These are phyloP conservation scores for Fusarium pilosicola DNA, from an alignment of 2,329 filamentous ascomycete genomes.

Conservation along the genomic window DNA sequence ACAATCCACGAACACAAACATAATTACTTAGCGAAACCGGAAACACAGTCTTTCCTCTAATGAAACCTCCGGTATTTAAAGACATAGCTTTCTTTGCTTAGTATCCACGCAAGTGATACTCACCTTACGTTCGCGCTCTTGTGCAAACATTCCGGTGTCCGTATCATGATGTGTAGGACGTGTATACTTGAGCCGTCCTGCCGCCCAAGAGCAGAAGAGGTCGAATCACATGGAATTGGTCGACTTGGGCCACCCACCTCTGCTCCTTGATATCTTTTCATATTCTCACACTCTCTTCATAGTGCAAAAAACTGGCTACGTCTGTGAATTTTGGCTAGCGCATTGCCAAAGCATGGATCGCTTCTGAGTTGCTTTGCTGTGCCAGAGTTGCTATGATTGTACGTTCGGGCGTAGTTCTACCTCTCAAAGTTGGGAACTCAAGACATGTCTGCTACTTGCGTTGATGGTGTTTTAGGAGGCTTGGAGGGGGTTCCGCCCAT, in stretches of 20 bases:
- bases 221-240: not conserved
- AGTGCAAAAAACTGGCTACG: slow-evolving; percentile 39
- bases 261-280: not conserved
- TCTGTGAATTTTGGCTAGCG: slow-evolving; percentile 37
- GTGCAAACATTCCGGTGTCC: slow-evolving; percentile 9
- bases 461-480: slow-evolving; percentile 10
- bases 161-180: slow-evolving; percentile 1
- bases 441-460: slow-evolving; percentile 12
- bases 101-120: not conserved
- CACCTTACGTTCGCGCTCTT: not conserved
- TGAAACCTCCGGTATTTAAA: not conserved
- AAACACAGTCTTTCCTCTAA: not conserved
- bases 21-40: not conserved
- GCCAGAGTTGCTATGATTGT: slow-evolving; percentile 26
- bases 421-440: slow-evolving; percentile 34
- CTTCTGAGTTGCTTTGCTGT: slow-evolving; percentile 27
- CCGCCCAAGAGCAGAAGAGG: not conserved
- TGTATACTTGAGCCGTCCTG: not conserved
- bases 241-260: not conserved
- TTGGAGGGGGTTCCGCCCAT: not conserved
- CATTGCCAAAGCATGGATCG: slow-evolving; percentile 35
- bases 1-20: not conserved
- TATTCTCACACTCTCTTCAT: slow-evolving; percentile 34
- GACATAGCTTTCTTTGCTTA: not conserved
- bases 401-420: slow-evolving; percentile 42